Conservation (phyloP, 805 yeast genomes). For the Jamesozyma rosinii region DNA sequence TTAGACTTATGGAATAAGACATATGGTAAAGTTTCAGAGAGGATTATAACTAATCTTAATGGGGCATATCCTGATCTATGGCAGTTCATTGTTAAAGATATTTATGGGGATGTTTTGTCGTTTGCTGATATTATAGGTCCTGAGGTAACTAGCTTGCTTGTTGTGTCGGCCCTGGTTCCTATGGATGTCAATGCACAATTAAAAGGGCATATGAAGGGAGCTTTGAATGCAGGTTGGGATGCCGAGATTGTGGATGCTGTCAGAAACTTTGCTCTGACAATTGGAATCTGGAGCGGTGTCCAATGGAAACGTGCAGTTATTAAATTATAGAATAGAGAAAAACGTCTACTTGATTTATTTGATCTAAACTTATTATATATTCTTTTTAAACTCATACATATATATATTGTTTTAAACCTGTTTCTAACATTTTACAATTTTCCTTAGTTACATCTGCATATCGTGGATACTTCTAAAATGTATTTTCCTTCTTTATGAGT, state of each 20-base stretch:
- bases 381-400: too few species aligned
- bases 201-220: conserved; percentile 82
- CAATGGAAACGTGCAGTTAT: conserved; percentile 38
- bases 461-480: conserved; percentile 39
- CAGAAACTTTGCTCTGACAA: conserved; percentile 51
- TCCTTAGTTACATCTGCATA: conserved; percentile 18
- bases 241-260: conserved; percentile 48
- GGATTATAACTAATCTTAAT: conserved; percentile 58
- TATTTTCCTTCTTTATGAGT: conserved; percentile 53
- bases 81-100: conserved; percentile 58
- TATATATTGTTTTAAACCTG: too few species aligned
- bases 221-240: conserved; percentile 64
- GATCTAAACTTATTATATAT: too few species aligned
- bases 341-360: too few species aligned
- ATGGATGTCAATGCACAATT: conserved; percentile 90
- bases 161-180: conserved; percentile 71
- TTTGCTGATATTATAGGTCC: conserved; percentile 50
- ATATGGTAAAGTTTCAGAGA: conserved; percentile 59
- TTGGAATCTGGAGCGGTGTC: conserved; percentile 65
- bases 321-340: conserved; percentile 17
- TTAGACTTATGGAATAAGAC: conserved; percentile 57
- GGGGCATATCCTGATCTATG: conserved; percentile 79
- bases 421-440: too few species aligned
- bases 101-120: conserved; percentile 68
- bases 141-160: conserved; percentile 61